These are phyloP conservation scores for Melocanna baccifera DNA, from an alignment of 176 grass and related monocot species.

Conservation along the genomic window DNA sequence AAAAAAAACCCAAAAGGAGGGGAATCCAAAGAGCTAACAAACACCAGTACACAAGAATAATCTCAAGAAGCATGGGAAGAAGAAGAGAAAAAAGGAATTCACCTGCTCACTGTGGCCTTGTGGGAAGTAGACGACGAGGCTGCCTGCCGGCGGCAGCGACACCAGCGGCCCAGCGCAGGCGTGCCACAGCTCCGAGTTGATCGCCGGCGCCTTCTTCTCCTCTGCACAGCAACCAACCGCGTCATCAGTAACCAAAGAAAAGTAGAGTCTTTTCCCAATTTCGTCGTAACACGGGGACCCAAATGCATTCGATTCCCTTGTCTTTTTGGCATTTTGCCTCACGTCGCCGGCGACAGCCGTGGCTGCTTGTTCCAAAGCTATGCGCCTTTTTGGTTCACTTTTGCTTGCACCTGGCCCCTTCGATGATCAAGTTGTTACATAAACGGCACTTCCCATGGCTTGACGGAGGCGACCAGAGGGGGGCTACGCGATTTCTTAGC, in stretches of 20 bases:
- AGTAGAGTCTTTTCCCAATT: not conserved
- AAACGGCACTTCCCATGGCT: not conserved
- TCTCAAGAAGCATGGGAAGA: not conserved
- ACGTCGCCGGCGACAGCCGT: not conserved
- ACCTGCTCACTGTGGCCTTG: conserved; percentile 87
- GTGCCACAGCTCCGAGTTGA: conserved; percentile 76
- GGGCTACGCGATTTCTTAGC: not conserved
- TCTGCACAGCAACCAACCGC: conserved; percentile 21
- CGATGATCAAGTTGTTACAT: not conserved
- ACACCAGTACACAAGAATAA: not conserved
- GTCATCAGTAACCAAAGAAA: not conserved
- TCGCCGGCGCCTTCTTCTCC: conserved; percentile 49
- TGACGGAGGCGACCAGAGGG: not conserved
- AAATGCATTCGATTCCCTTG: not conserved
- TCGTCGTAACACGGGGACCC: not conserved
- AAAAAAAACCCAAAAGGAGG: not conserved
- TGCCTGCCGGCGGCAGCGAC: conserved; percentile 61
- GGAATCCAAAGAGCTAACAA: not conserved
- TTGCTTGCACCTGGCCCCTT: not conserved
- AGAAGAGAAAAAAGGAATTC: not conserved
- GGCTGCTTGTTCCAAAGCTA: not conserved
- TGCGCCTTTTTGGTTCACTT: not conserved
- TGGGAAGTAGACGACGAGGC: conserved; percentile 84
- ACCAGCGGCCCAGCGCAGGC: conserved; percentile 66
- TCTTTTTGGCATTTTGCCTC: not conserved